Percentiles rank a stretch among this genome's conserved stretches.
These are phyloP conservation scores for Claviceps spartinae DNA, from an alignment of 2,329 filamentous ascomycete genomes.

Conservation along the genomic window DNA sequence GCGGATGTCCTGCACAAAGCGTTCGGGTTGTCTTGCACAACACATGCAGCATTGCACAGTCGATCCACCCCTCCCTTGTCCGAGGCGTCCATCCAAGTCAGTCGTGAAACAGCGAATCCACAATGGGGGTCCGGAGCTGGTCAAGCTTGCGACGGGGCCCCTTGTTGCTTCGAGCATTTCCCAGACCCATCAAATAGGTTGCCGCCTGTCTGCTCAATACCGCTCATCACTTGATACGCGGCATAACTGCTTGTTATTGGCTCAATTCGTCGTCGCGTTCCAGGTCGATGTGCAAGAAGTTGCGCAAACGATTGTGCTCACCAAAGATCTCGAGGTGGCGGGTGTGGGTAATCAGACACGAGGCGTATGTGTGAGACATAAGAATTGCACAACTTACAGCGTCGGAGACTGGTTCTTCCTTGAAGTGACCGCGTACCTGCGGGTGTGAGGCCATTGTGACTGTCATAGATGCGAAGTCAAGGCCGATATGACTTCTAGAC, in stretches of 20 bases:
- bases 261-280: not conserved
- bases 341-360: not conserved
- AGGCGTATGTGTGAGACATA: not conserved
- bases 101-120: slow-evolving; percentile 13
- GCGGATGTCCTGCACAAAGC: not conserved
- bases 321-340: not conserved
- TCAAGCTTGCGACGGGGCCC: slow-evolving; percentile 10
- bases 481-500: not conserved
- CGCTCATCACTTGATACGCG: slow-evolving; percentile 3
- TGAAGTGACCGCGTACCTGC: slow-evolving; percentile 10
- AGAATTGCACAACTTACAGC: slow-evolving; percentile 7
- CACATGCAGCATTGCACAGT: not conserved
- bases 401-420: slow-evolving; percentile 8
- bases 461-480: slow-evolving; percentile 6
- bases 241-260: not conserved
- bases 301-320: not conserved
- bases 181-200: not conserved
- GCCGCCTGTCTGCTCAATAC: not conserved
- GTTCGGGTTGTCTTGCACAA: not conserved
- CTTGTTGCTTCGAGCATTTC: slow-evolving; percentile 1
- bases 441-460: slow-evolving; percentile 10
- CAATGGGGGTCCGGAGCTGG: slow-evolving; percentile 9
- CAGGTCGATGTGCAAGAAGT: not conserved
- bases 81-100: slow-evolving; percentile 9
- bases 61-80: slow-evolving; percentile 5